Evolutionary conservation across 257 asterid species (phyloP), one percentile per base, ranked within the genome.

Genomic region (Gardenia jasminoides): DNA sequence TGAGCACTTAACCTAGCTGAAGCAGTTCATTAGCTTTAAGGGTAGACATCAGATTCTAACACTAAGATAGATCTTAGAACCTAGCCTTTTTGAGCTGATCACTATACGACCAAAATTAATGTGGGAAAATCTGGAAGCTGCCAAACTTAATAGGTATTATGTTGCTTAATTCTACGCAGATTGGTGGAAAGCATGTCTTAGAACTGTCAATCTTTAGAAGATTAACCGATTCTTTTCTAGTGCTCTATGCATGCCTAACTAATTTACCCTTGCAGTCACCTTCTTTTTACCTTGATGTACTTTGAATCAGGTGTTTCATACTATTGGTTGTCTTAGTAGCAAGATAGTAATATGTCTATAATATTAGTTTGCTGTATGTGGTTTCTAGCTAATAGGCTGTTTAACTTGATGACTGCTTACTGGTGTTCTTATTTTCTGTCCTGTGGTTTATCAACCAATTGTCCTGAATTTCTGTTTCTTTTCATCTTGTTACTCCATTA

Each of bases 401-500:
- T 16, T 24, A 73, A 30, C 30, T 30, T 31, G 24, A 73, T 50
- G 33, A 65, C 11, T 31, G 3, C 62, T 73, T 6, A 4, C 31
- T 17, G 30, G 31, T 50, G 16, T 48, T 72, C 62, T 19, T 19
- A 54, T 54, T 54, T 54, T n/a, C 61, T 54, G 24, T 17, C 7
- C 61, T 54, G 61, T 17, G 61, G 61, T 17, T 17, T 54, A 17
- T 54, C 61, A 54, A 54, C 26, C n/a, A 20, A 54, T 54, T 54
- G 20, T 54, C 22, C 48, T 54, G 54, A 46, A 15, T 79, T 75
- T 33, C 30, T 50, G 11, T 33, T 73, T 72, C 31, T 62, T 64
- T 48, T 24, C 46, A 39, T 36, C 59, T 66, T 0, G 68, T 36
- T 58, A 28, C 78, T 72, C 33, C 74, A 76, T 33, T 76, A 82